Conservation (phyloP, 2,329 filamentous ascomycete species). For the Colletotrichum sp. region DNA sequence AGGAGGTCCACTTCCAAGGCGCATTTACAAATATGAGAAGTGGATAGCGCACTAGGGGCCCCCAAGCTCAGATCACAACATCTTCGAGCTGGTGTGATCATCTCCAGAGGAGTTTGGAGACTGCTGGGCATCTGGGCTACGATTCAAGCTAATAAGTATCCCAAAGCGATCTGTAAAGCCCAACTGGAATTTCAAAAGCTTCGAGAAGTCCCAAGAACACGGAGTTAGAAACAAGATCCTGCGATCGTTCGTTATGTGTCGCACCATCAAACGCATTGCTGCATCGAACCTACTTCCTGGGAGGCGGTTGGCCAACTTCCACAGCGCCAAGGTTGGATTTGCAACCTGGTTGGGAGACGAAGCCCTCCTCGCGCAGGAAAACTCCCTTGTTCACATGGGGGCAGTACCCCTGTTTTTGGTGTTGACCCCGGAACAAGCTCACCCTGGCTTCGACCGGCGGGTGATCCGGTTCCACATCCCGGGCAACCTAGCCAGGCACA, state of each 20-base stretch:
- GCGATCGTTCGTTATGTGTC: background rate
- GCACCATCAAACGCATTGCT: background rate
- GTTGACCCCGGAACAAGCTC: background rate
- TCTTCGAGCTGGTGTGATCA: background rate
- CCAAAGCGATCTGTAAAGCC: background rate
- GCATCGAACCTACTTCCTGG: background rate
- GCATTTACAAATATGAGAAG: background rate
- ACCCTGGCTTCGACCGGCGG: background rate
- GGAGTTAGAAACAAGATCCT: background rate
- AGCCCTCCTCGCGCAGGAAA: background rate
- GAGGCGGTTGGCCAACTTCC: background rate
- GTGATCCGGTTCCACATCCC: background rate
- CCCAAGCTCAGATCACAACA: background rate
- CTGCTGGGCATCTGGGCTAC: background rate
- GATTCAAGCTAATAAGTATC: background rate
- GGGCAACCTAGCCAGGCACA: background rate
- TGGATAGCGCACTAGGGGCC: background rate
- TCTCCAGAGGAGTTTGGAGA: background rate
- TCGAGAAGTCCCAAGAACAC: background rate
- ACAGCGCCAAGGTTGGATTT: background rate
- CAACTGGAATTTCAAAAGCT: background rate
- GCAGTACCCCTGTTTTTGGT: background rate
- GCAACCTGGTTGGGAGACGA: background rate
- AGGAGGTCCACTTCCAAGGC: background rate
- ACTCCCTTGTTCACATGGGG: background rate